These are phyloP conservation scores for Geotrichum carabidarum DNA, from an alignment of 1,139 yeast genomes.

Conservation along the genomic window DNA sequence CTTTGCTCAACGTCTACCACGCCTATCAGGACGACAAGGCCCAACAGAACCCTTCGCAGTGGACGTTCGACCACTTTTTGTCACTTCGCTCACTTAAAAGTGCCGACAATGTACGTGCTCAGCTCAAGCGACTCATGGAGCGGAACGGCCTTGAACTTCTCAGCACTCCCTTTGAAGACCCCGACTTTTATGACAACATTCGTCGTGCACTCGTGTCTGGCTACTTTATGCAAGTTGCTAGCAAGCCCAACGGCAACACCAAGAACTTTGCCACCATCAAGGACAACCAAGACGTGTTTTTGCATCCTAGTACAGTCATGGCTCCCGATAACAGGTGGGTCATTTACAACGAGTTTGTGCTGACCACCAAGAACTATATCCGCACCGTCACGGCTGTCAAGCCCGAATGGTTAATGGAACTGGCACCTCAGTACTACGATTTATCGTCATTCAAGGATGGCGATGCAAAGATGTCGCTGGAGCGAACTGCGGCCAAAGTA, in stretches of 20 bases:
- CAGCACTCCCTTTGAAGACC: constrained; percentile 66
- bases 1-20: constrained; percentile 80
- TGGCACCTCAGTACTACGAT: constrained; percentile 82
- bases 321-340: constrained; percentile 89
- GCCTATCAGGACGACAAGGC: constrained; percentile 71
- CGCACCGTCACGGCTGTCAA: constrained; percentile 89
- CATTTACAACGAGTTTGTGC: constrained; percentile 87
- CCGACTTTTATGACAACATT: constrained; percentile 60
- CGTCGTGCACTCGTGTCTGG: constrained; percentile 88
- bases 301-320: constrained; percentile 89
- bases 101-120: constrained; percentile 81
- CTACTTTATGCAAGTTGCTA: constrained; percentile 95
- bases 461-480: constrained; percentile 75
- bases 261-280: constrained; percentile 79
- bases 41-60: constrained; percentile 43
- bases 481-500: constrained; percentile 47
- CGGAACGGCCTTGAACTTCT: constrained; percentile 67
- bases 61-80: constrained; percentile 91
- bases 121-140: constrained; percentile 78
- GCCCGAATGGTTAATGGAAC: constrained; percentile 86
- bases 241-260: constrained; percentile 48
- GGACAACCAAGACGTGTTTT: constrained; percentile 90
- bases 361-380: constrained; percentile 88
- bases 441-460: constrained; percentile 72
- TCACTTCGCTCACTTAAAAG: constrained; percentile 76